Conservation (phyloP, 306 rosid species). For the Gastrolobium bilobum region DNA sequence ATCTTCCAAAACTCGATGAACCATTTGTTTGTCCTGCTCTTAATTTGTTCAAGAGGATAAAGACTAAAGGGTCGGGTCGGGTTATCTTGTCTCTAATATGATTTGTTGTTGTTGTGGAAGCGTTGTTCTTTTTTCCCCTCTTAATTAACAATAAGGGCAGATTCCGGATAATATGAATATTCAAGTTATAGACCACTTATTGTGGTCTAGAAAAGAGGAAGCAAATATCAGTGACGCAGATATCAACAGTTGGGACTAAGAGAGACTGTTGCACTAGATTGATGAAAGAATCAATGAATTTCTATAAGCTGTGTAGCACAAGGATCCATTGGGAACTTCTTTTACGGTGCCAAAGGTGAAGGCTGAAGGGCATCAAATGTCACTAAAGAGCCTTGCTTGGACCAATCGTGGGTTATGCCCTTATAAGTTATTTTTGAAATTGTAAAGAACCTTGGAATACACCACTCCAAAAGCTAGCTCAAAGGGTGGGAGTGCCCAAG, state of each 20-base stretch:
- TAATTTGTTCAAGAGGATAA: conserved; percentile 16
- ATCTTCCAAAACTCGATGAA: conserved; percentile 1
- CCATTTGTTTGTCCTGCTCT: conserved; percentile 9
- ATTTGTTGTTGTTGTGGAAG: conserved; percentile 26
- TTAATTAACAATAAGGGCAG: neutral
- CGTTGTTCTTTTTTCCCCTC: neutral
- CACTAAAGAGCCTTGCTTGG: conserved; percentile 21
- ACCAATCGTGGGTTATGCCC: neutral
- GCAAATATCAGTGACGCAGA: conserved; percentile 3
- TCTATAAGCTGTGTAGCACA: conserved; percentile 10
- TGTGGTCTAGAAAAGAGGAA: conserved; percentile 26
- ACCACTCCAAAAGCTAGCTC: too few species aligned
- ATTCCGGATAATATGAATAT: conserved; percentile 10
- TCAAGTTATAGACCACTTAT: neutral
- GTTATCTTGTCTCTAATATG: conserved; percentile 8
- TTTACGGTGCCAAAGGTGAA: conserved; percentile 7
- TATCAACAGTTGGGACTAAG: conserved; percentile 5
- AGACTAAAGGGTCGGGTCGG: neutral
- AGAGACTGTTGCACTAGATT: neutral
- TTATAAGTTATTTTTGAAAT: neutral
- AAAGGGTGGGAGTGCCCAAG: too few species aligned
- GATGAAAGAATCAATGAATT: conserved; percentile 1
- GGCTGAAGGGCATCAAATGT: neutral
- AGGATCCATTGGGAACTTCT: conserved; percentile 24
- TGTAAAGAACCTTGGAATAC: too few species aligned